phyloP scores from a whole-genome alignment of 2,329 filamentous ascomycete genomes.

The Macrophomina phaseolina region DNA sequence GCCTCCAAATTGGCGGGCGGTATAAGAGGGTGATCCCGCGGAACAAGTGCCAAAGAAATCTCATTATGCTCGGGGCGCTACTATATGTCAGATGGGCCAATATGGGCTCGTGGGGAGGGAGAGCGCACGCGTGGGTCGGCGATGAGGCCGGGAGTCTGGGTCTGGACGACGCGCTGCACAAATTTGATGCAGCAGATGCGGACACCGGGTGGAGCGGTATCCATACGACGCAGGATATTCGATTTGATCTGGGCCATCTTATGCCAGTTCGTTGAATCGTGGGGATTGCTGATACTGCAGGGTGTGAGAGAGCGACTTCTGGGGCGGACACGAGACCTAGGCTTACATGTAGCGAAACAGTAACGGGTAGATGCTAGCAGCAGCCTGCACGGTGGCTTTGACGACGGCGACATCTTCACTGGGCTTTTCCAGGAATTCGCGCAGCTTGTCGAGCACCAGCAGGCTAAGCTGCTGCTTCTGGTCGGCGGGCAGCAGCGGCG shows the following conservation, averaged over 20 bases:
- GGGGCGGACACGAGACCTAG: conserved; percentile 43
- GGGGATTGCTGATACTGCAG: conserved; percentile 81
- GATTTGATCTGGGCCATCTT: conserved; percentile 88
- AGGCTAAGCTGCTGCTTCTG: conserved; percentile 82
- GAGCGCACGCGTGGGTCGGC: conserved; percentile 78
- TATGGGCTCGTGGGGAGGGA: conserved; percentile 7
- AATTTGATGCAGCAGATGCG: conserved; percentile 98
- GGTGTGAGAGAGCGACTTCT: conserved; percentile 36
- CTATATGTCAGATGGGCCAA: conserved; percentile 27
- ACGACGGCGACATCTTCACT: conserved; percentile 80
- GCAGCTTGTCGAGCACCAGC: conserved; percentile 77
- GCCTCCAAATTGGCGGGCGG: conserved; percentile 84
- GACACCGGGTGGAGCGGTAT: conserved; percentile 74
- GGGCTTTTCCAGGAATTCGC: conserved; percentile 50
- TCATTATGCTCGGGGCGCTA: conserved; percentile 78
- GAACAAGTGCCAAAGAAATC: conserved; percentile 84
- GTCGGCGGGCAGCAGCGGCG: conserved; percentile 76
- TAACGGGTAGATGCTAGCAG: conserved; percentile 90
- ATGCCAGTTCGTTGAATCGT: conserved; percentile 83
- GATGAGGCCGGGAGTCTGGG: conserved; percentile 84
- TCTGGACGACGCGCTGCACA: conserved; percentile 87
- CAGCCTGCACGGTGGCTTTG: conserved; percentile 84
- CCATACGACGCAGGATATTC: conserved; percentile 87
- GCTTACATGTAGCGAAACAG: conserved; percentile 92
- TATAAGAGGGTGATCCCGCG: conserved; percentile 80